Evolutionary conservation across 345 rosid genomes (phyloP).

Genomic region (Gossypium sturtianum): DNA sequence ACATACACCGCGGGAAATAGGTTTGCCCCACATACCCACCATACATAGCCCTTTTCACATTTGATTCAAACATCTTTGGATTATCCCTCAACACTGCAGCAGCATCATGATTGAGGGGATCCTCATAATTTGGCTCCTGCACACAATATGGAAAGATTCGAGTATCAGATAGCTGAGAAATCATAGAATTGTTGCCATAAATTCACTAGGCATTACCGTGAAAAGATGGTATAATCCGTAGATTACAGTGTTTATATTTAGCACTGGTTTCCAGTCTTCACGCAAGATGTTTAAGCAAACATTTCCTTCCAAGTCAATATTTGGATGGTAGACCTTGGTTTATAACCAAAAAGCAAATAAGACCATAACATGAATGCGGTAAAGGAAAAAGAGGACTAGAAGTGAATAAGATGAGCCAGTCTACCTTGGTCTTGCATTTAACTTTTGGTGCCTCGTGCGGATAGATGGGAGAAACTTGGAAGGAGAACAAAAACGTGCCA

Average conservation of each 20-base stretch:
- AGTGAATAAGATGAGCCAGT: not conserved
- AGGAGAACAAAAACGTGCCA: constrained; percentile 79
- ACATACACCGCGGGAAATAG: constrained; percentile 62
- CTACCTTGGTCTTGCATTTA: constrained; percentile 96
- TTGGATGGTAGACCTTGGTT: constrained; percentile 83
- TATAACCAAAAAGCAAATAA: constrained; percentile 12
- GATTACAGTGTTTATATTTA: constrained; percentile 82
- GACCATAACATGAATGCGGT: not conserved
- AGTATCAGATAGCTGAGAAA: not conserved
- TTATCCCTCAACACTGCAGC: constrained; percentile 85
- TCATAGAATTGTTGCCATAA: not conserved
- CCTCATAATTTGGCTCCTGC: constrained; percentile 91
- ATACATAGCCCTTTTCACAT: constrained; percentile 66
- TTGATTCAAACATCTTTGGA: constrained; percentile 62
- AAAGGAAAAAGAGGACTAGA: not conserved
- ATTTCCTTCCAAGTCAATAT: constrained; percentile 95
- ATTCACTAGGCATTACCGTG: constrained; percentile 44
- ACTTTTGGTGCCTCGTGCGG: constrained; percentile 97
- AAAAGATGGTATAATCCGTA: constrained; percentile 92
- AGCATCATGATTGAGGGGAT: constrained; percentile 93
- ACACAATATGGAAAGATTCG: not conserved
- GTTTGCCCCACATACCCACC: constrained; percentile 79
- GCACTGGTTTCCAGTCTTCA: constrained; percentile 99
- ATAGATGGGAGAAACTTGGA: constrained; percentile 80
- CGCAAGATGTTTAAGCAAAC: constrained; percentile 91